phyloP scores from a whole-genome alignment of 305 asterid species.

The Coffea humblotiana region DNA sequence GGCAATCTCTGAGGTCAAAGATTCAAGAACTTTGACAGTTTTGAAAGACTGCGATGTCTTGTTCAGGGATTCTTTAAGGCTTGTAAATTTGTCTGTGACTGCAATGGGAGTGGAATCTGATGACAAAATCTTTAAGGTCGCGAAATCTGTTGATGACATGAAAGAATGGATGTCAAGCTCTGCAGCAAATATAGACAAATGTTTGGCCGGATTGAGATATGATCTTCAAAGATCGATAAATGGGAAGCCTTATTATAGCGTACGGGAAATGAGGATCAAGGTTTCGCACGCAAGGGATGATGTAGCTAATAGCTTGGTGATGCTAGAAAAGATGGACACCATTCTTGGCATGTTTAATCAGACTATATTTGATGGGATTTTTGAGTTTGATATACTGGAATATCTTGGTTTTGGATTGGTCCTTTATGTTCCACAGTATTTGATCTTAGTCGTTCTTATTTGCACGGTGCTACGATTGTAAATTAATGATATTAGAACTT shows the following conservation, averaged over 20 bases:
- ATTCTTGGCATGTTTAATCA: constrained; percentile 20
- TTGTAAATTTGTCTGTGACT: background rate
- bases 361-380: background rate
- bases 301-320: constrained; percentile 11
- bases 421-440: constrained; percentile 6
- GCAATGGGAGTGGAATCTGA: constrained; percentile 1
- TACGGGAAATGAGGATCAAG: background rate
- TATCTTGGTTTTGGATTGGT: background rate
- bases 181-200: background rate
- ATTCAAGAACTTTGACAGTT: constrained; percentile 2
- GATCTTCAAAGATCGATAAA: background rate
- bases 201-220: background rate
- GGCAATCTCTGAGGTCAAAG: background rate
- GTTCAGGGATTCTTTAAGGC: constrained; percentile 3
- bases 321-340: constrained; percentile 11
- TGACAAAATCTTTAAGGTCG: background rate
- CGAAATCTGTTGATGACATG: background rate
- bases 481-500: background rate
- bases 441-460: constrained; percentile 8
- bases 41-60: background rate
- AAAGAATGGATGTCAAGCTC: constrained; percentile 7
- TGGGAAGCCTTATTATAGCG: background rate
- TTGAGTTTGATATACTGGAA: background rate
- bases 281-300: background rate
- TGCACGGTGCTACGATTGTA: background rate